Base-by-base conservation (phyloP, 352 stramenopile species). In the Phytopythium cucurbitacearum region DNA sequence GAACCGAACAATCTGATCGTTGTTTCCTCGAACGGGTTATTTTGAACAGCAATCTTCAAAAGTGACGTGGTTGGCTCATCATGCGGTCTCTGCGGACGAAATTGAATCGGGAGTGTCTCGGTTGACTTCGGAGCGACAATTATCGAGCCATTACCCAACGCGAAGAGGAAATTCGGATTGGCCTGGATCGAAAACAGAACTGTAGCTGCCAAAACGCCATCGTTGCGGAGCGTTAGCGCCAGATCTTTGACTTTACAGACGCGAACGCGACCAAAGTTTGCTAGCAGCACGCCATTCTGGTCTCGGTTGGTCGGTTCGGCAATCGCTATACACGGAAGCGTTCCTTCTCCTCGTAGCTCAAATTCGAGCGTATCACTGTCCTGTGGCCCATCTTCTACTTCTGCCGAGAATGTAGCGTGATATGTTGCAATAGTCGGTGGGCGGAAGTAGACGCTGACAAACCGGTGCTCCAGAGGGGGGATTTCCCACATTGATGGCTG, bases 371-470 rank as follows among this genome's bases (percentile, higher is more conserved):
- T 53, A 13, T 39, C 6, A 11, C 16, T 70, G 0, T 54, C 62
- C 55, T 78, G 57, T 5, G 46, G 78, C 36, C 65, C 82, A 52
- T 97, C 91, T 3, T 90, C 80, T 8, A 98, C 91, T 33, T 65
- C 69, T 2, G 92, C 94, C 10, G 46, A 53, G 57, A 98, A 98
- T 0, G 64, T 54, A 5, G 81, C 87, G 5, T 76, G 64, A 50
- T 97, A 98, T 28, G 73, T 65, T 5, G 73, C 68, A 51, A 98
- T 97, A 13, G 87, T 85, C 0, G 62, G 83, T 12, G 94, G 92
- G 4, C 91, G 90, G 51, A 98, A 98, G 71, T 98, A 93, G 1
- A 97, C 84, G 15, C 83, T 97, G 7, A 98, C 90, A 50, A 96
- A 98, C 5, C 89, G 89, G 53, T 98, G 73, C 62, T 98, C 94